phyloP scores from a whole-genome alignment of 257 asterid species.

The Nemophila menziesii region DNA sequence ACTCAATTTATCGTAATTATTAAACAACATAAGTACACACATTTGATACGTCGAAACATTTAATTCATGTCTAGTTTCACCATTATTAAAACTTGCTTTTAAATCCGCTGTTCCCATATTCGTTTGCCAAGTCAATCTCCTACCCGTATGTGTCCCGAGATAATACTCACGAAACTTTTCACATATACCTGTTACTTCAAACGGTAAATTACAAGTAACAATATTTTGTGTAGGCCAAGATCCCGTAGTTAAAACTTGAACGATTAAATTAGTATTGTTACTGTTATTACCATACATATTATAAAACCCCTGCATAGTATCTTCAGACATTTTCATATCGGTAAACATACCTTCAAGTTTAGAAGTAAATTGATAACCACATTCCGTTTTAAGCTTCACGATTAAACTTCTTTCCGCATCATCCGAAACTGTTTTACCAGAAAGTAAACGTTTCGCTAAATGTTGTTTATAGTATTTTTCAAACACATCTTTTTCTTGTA shows the following conservation, averaged over 20 bases:
- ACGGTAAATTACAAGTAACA: constrained; percentile 42
- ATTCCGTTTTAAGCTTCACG: constrained; percentile 53
- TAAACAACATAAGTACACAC: constrained; percentile 56
- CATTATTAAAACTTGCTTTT: constrained; percentile 35
- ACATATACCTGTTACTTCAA: constrained; percentile 30
- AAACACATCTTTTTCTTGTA: constrained; percentile 59
- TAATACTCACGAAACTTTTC: constrained; percentile 47
- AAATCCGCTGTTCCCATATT: constrained; percentile 54
- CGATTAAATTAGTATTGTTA: constrained; percentile 28
- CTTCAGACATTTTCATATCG: constrained; percentile 59
- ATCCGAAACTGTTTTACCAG: constrained; percentile 44
- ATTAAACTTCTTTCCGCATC: constrained; percentile 59
- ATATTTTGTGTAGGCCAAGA: constrained; percentile 56
- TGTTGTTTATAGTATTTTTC: constrained; percentile 62
- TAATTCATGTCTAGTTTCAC: constrained; percentile 44
- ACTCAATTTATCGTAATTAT: constrained; percentile 23
- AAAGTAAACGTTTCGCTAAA: constrained; percentile 50
- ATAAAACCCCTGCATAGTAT: constrained; percentile 49
- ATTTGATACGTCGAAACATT: constrained; percentile 49
- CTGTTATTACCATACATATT: constrained; percentile 27
- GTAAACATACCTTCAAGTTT: constrained; percentile 64
- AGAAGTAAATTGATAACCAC: constrained; percentile 62
- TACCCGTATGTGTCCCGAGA: constrained; percentile 53
- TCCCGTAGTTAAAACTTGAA: constrained; percentile 57
- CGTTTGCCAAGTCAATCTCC: constrained; percentile 51